Base-by-base conservation (phyloP, 495 filamentous ascomycete genomes). In the Tirmania nivea region DNA sequence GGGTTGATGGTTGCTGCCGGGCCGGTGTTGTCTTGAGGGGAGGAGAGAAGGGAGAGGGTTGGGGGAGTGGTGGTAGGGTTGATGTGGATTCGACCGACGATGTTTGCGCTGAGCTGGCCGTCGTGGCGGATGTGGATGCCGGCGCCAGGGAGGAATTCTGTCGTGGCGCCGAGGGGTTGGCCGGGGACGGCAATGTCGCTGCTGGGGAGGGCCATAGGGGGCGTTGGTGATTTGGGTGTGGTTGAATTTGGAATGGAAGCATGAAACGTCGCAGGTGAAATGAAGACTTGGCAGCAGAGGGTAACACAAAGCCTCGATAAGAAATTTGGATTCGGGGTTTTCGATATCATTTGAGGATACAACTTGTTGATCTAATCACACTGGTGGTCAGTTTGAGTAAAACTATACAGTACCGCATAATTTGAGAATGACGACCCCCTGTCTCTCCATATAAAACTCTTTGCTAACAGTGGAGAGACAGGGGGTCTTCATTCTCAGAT, bases 91-190 rank as follows among this genome's bases (percentile, higher is more conserved):
- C 49, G 55, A 35, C 78, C 78, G 49, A 71, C 67, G 47, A 92
- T 74, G 34, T 76, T 69, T 49, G 86, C 90, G 55, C 86, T 79
- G 69, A 80, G 80, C 60, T 92, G 71, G 51, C 78, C 72, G 54
- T 75, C 67, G 55, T 78, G 66, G 64, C 86, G 73, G 60, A 89
- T 71, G 66, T 94, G 84, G 2, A 84, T 92, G 48, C 89, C 89
- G 1, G 84, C 72, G 10, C 89, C 88, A 48, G 83, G 74, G 48
- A 67, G 60, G 66, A 80, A 86, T 54, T 74, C 70, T 34, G 77
- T 67, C 17, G 73, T 65, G 11, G 82, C 67, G 17, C 81, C 88
- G 19, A 96, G 76, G 50, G 76, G 71, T 67, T 89, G 84, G 65
- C 89, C 89, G 39, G 87, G 86, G 48, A 78, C 67, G 31, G 73